Conservation (phyloP, 1,139 yeast species). For the Hansenula lynferdii region DNA sequence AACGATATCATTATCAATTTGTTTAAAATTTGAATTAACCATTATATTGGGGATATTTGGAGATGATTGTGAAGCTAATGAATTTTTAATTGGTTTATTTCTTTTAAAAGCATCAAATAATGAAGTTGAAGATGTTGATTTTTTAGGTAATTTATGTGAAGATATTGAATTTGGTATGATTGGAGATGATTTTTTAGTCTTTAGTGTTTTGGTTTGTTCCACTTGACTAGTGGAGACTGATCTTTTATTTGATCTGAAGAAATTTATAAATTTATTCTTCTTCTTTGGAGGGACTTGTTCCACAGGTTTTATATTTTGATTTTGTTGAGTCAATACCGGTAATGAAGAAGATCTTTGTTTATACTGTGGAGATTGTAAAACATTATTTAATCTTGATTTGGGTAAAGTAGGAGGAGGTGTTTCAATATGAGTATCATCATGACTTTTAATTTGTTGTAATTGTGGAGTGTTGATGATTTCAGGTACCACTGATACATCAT, state of each 20-base stretch:
- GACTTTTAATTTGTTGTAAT: not conserved
- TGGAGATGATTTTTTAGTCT: conserved; percentile 6
- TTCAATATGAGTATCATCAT: not conserved
- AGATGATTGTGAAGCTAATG: not conserved
- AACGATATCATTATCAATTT: not conserved
- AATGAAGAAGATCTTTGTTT: conserved; percentile 19
- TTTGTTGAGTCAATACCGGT: conserved; percentile 11
- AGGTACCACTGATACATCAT: conserved; percentile 6
- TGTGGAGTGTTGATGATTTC: conserved; percentile 10
- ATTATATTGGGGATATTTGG: conserved; percentile 1
- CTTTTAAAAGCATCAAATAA: conserved; percentile 21
- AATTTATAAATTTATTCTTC: conserved; percentile 30
- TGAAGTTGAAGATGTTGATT: conserved; percentile 21
- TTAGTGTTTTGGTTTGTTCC: conserved; percentile 19
- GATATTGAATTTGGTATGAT: not conserved
- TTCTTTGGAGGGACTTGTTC: conserved; percentile 15
- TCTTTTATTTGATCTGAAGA: conserved; percentile 25
- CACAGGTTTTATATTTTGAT: conserved; percentile 9
- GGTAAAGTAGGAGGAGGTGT: conserved; percentile 8
- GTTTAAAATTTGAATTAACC: not conserved
- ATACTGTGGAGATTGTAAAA: conserved; percentile 7
- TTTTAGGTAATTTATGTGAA: conserved; percentile 12
- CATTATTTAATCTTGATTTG: conserved; percentile 3
- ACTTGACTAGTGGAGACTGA: conserved; percentile 13
- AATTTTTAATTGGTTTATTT: conserved; percentile 7